Evolutionary conservation across 2,329 filamentous ascomycete genomes (phyloP), one percentile per base, ranked within the genome.

Genomic region (Cephalotrichum gorgonifer): DNA sequence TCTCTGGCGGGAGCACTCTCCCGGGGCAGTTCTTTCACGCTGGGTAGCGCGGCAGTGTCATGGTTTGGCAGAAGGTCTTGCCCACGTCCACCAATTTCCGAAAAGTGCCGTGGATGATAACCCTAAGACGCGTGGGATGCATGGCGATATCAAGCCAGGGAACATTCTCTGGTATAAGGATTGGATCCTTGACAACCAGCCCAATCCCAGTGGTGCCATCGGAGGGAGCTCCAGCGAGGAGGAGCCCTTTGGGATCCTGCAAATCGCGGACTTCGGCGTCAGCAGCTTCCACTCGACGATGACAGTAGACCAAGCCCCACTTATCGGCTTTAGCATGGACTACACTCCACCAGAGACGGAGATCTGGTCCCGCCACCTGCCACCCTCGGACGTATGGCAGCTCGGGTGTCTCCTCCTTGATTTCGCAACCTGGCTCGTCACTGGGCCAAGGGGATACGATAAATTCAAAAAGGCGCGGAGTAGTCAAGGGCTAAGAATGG

Each of bases 111-210:
- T 7, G 5, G 44, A 46, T 30, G 3, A 4, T 6, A 17, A 46
- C 22, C 44, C 27, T 9, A 46, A 46, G 27, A 28, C 25, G 3
- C 3, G 12, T 3, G 50, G 50, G 1, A 31, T 46, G 11, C 50
- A 52, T 22, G 47, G 50, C 0, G 50, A 52, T 14, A 47, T 52
- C 39, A 52, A 52, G 30, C 50, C 50, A 6, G 43, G 47, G 2
- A 52, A 52, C 22, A 50, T 52, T 17, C 47, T 52, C 28, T 47
- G 43, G 28, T 52, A 47, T 28, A 27, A 44, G 11, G 33, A 44
- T 6, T 17, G 31, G 22, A 25, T 20, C 14, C 23, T 41, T 7
- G 28, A 27, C 3, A 9, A 28, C 41, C 7, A 14, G 28, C 28
- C 28, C 28, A 30, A 30, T 6, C 35, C 35, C 35, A n/a, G 14